A percentile compares a stretch with the other conserved stretches of the same genome.
phyloP scores from a whole-genome alignment of 768 basidiomycete species.

The Mycena haematopus region DNA sequence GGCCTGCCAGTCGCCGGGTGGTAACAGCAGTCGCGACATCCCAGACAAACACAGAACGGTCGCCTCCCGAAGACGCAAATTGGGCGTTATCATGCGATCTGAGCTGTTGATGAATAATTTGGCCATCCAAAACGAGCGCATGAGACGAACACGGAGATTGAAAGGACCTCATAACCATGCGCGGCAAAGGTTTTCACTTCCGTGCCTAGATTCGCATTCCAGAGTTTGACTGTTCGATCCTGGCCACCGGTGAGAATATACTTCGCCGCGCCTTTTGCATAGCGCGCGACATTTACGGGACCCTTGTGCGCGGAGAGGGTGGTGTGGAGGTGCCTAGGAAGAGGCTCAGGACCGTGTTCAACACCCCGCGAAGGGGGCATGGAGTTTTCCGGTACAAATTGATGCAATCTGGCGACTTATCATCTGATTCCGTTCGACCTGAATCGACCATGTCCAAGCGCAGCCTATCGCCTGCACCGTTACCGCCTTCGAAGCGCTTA shows the following conservation, averaged over 20 bases:
- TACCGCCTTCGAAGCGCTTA: conserved; percentile 67
- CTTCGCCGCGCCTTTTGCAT: conserved; percentile 86
- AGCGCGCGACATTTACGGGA: conserved; percentile 88
- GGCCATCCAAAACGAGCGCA: conserved; percentile 3
- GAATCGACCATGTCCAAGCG: conserved; percentile 56
- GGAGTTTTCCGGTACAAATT: not conserved
- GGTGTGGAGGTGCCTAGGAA: conserved; percentile 68
- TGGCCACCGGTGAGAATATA: conserved; percentile 95
- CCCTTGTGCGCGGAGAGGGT: conserved; percentile 76
- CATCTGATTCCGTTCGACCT: not conserved
- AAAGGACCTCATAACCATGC: conserved; percentile 95
- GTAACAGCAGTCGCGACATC: conserved; percentile 91
- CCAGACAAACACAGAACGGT: conserved; percentile 93
- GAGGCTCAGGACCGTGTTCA: conserved; percentile 54
- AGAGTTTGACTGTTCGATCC: conserved; percentile 87
- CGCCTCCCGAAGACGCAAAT: conserved; percentile 93
- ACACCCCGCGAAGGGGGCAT: conserved; percentile 55
- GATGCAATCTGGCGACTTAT: conserved; percentile 4
- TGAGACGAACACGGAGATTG: conserved; percentile 79
- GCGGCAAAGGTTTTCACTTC: conserved; percentile 91
- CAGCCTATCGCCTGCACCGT: conserved; percentile 49
- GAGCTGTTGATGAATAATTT: not conserved
- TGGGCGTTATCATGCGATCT: conserved; percentile 94
- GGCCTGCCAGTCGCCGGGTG: conserved; percentile 82
- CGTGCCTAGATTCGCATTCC: conserved; percentile 87